Evolutionary conservation across 306 rosid species (phyloP), one percentile per base, ranked within the genome.

Genomic region (Fragaria nilgerrensis): DNA sequence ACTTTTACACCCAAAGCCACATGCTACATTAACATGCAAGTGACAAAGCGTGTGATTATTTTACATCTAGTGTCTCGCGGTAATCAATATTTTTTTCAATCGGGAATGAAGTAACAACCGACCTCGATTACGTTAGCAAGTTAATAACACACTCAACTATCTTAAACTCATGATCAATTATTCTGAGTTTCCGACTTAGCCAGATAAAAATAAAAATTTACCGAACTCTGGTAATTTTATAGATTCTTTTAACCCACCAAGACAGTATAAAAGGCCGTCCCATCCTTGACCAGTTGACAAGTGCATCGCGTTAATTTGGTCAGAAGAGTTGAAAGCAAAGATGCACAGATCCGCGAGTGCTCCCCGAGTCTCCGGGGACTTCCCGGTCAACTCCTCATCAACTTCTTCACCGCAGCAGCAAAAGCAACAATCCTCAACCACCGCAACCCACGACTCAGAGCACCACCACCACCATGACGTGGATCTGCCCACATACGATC

Each of bases 401-500:
- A 62, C 81, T 15, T 75, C 81, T 16, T 78, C 81, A 2, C 34
- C 72, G n/a, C 65, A 63, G 13, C 69, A 64, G 16, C 32, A 53
- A 14, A 13, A 47, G 25, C 13, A 52, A 34, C 41, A 14, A 7
- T 52, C 74, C 49, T 78, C 79, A 22, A 49, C n/a, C 36, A 56
- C 69, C 77, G 67, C 75, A 25, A 85, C 77, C n/a, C 10, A 44
- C 22, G 85, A 82, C 37, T 50, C 71, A 52, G 86, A 85, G 9
- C 79, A 43, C 82, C 66, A 78, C 29, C 81, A 58, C 23, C 73
- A 78, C 70, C 85, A n/a, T 19, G 65, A 20, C 25, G 25, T 45
- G n/a, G 74, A 77, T 74, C 90, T 91, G 0, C 99, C 99, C 68
- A 87, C 86, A 37, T 87, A 68, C 89, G 86, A 91, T 80, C 98